Evolutionary conservation across 495 filamentous ascomycete species (phyloP), one percentile per base, ranked within the genome.

Genomic region (Glonium stellatum): DNA sequence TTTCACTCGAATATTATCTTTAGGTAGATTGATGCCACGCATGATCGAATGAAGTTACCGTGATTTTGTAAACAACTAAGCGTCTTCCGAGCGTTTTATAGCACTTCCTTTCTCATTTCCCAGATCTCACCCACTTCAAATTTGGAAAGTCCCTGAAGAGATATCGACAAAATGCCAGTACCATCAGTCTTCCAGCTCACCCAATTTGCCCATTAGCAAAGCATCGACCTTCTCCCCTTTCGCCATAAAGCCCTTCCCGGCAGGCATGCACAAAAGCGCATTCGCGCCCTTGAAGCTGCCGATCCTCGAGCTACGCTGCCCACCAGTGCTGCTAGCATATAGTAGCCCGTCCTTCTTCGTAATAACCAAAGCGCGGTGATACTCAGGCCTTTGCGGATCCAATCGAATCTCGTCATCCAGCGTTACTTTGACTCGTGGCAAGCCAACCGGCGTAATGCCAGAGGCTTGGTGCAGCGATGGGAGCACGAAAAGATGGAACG

Each of bases 401-500:
- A 87, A 75, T 1, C 75, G 67, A 58, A 97, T 81, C 36, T 88
- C 81, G 55, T 95, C 84, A 1, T 82, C 81, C 54, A 96, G 63
- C 23, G 77, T 76, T 8, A 93, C 92, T 15, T 82, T 79, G 0
- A 93, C 82, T 31, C 74, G 81, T 0, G 91, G 84, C 18, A 97
- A 72, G 1, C 88, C 90, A 11, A 78, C 75, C 0, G 87, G 80
- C 44, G 65, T 67, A 46, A 83, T 69, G 0, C 86, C 87, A 18
- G 78, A 78, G 55, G 85, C 74, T 63, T 88, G 84, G 62, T 93
- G 90, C 60, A 97, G 76, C 0, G 88, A 83, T 6, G 92, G 95
- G 15, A 99, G 78, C 11, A 97, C 92, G 71, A 99, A 97, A 13
- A 99, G 80, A 64, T 97, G 87, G 59, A 93, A 87, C 0, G 92